Evolutionary conservation across 2,329 filamentous ascomycete species (phyloP).

Genomic region (Phyllosticta citriasiana): DNA sequence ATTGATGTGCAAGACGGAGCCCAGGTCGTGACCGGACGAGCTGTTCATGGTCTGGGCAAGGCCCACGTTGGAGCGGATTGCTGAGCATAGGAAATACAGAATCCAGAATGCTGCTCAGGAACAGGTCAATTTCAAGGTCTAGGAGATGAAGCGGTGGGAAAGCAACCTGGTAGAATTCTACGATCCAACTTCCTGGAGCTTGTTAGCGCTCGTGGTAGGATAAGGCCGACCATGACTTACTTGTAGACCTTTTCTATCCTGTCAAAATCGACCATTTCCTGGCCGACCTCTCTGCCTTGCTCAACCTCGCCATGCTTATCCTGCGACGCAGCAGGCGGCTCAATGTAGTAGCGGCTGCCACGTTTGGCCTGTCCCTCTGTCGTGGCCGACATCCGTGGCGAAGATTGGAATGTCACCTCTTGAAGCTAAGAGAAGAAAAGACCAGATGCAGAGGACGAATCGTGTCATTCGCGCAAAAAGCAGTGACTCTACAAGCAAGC

Average conservation of each 20-base stretch:
- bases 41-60: constrained; percentile 92
- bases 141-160: neutral
- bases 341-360: neutral
- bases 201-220: neutral
- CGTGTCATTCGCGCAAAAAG: neutral
- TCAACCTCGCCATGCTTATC: constrained; percentile 20
- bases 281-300: constrained; percentile 24
- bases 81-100: constrained; percentile 85
- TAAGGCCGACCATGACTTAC: constrained; percentile 15
- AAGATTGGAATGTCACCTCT: neutral
- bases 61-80: constrained; percentile 83
- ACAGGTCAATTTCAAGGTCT: neutral
- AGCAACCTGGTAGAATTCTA: constrained; percentile 43
- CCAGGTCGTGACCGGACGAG: constrained; percentile 61
- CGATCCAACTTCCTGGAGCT: constrained; percentile 45
- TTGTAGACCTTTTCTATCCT: constrained; percentile 28
- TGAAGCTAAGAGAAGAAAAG: neutral
- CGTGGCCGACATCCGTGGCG: neutral
- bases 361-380: neutral
- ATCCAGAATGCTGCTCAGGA: constrained; percentile 63
- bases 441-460: neutral
- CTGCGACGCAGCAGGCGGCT: constrained; percentile 9
- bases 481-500: neutral
- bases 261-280: constrained; percentile 24
- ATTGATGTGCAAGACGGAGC: constrained; percentile 56